Evolutionary conservation across 805 yeast species (phyloP).

Genomic region (Isabelozyma gotoi): DNA sequence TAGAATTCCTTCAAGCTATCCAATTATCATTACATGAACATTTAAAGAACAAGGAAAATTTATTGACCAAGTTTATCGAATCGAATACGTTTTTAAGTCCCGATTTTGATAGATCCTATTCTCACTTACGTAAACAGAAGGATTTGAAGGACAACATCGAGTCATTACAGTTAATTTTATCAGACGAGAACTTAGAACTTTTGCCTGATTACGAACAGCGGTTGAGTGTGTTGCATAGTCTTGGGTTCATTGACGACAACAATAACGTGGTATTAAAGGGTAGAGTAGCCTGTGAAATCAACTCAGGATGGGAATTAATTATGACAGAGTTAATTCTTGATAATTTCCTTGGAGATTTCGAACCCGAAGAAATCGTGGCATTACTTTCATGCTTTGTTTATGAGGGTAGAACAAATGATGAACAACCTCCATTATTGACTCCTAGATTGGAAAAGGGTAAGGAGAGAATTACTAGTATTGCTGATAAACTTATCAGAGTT

Average conservation of each 20-base stretch:
- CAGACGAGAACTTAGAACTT: conserved; percentile 85
- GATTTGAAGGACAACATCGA: conserved; percentile 51
- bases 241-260: conserved; percentile 76
- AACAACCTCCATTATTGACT: conserved; percentile 64
- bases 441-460: conserved; percentile 78
- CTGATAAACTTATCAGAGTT: conserved; percentile 57
- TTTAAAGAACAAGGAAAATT: conserved; percentile 32
- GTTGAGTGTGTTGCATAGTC: conserved; percentile 68
- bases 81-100: conserved; percentile 33
- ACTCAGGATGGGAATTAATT: conserved; percentile 87
- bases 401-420: conserved; percentile 72
- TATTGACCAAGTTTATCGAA: conserved; percentile 27
- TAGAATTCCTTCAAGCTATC: conserved; percentile 33
- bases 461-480: conserved; percentile 66
- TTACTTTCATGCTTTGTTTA: conserved; percentile 87
- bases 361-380: conserved; percentile 97
- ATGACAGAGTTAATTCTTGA: conserved; percentile 87
- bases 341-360: conserved; percentile 88
- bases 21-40: conserved; percentile 37
- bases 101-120: conserved; percentile 45
- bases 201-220: conserved; percentile 94
- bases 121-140: conserved; percentile 46
- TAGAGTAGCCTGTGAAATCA: conserved; percentile 88
- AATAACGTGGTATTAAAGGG: conserved; percentile 86
- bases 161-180: conserved; percentile 57